phyloP scores from a whole-genome alignment of 306 rosid genomes.

The Vicia villosa region DNA sequence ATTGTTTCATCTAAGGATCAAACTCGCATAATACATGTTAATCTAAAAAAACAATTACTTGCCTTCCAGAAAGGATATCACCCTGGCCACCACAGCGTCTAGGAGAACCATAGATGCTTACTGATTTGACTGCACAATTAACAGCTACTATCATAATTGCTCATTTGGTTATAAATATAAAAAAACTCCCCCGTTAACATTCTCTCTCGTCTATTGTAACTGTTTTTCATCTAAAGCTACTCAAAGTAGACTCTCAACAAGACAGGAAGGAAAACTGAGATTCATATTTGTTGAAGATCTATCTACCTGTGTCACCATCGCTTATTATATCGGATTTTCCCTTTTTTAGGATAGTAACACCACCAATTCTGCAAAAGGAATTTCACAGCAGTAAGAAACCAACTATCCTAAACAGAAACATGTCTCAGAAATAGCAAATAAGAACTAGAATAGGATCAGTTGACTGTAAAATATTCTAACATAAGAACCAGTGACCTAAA shows the following conservation, averaged over 20 bases:
- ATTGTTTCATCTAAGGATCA: not conserved
- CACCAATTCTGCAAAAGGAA: constrained; percentile 72
- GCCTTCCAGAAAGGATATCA: constrained; percentile 97
- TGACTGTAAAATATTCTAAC: not conserved
- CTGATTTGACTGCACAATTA: constrained; percentile 66
- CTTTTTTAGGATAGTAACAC: constrained; percentile 77
- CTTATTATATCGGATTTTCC: constrained; percentile 81
- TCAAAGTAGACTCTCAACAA: not conserved
- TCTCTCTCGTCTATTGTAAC: not conserved
- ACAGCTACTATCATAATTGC: constrained; percentile 11
- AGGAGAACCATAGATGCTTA: constrained; percentile 82
- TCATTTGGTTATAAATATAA: not conserved
- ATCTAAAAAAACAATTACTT: constrained; percentile 41
- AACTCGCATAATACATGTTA: not conserved
- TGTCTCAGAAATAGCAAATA: constrained; percentile 1
- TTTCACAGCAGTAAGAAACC: constrained; percentile 14
- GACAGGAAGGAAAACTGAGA: constrained; percentile 2
- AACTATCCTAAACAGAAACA: constrained; percentile 12
- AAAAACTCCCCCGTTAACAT: not conserved
- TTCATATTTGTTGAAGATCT: constrained; percentile 32
- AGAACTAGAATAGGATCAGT: constrained; percentile 12
- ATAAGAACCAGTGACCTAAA: constrained; percentile 3
- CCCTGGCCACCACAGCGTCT: constrained; percentile 98
- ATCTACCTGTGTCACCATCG: constrained; percentile 80
- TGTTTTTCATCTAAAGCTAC: not conserved